Evolutionary conservation across 2,329 filamentous ascomycete species (phyloP), one percentile per base, ranked within the genome.

Genomic region (Monilinia aucupariae): DNA sequence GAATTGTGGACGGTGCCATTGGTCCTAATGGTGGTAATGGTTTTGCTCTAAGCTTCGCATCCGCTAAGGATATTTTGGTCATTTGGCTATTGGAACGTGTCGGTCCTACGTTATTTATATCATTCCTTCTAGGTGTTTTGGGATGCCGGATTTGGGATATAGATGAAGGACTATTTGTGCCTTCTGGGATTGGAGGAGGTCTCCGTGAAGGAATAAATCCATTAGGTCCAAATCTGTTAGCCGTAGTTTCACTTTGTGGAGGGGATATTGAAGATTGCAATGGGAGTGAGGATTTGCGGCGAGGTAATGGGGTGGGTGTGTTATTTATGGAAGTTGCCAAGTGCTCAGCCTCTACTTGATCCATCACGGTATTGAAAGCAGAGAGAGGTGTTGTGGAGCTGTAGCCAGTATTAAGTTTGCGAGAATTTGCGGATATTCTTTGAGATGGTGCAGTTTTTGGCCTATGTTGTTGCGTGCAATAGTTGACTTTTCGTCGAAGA

Each of bases 401-500:
- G 22, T 45, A 59, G 10, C 10, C 47, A 43, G 30, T 56, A 45
- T 7, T 45, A 50, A 37, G 54, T 48, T 61, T 53, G 53, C 39
- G 17, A 22, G 34, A 10, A 34, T 52, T 30, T 54, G 41, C 50
- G n/a, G 22, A 50, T 32, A 20, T 61, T 34, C 30, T 41, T 20
- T 50, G 59, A n/a, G 64, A 37, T 27, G 67, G 65, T 27, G 68
- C 65, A 5, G 68, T 69, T 53, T 64, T 68, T 20, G 66, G 65
- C 20, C 65, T 67, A 12, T 69, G 62, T 32, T 61, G 56, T 32
- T 61, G 48, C 54, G 45, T 64, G 50, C 63, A 72, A 27, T 67
- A 65, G 17, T 67, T 64, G 10, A 71, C 60, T 61, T 61, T 64
- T 20, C 60, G 50, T 59, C 67, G 64, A n/a, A 71, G 70, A 37